Base-by-base conservation (phyloP, 164 flowering plant genomes). In the Akebia trifoliata region DNA sequence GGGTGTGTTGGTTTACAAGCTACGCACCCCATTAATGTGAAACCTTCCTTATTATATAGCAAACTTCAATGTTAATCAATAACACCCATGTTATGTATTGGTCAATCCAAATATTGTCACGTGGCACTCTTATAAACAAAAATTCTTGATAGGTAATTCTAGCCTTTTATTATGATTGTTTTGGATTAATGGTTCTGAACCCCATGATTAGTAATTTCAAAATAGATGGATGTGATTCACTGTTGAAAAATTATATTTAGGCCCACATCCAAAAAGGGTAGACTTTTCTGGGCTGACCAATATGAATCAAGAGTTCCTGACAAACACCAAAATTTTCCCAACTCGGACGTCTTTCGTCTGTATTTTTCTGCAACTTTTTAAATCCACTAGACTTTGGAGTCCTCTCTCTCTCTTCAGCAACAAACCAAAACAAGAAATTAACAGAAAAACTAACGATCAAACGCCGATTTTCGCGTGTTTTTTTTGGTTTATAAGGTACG, bases 11-110 rank as follows among this genome's bases (percentile, higher is more conserved):
- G 54, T 50, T 50, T 31, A 50, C 54, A 14, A 7, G 22, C 36
- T 50, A 50, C 54, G 54, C 54, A 50, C 54, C 37, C 54, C 20
- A n/a, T 18, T 8, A n/a, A 50, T 24, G 9, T n/a, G n/a, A n/a
- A n/a, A n/a, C n/a, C n/a, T n/a, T n/a, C n/a, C n/a, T n/a, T n/a
- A n/a, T n/a, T n/a, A n/a, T n/a, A n/a, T n/a, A n/a, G n/a, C n/a
- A n/a, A n/a, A 20, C 9, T 46, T 22, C 0, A 0, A 2, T 38
- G 42, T 38, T 38, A 1, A 0, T 14, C 17, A 38, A 4, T 3
- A 38, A 38, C n/a, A 38, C 42, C 18, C n/a, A 6, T 46, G 22
- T 1, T 11, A 3, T 46, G 30, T 46, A 30, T 46, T 47, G 30
- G 50, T 46, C 30, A 14, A 45, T 8, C 1, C 6, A 38, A 15